A percentile compares a stretch with the other conserved stretches of the same genome.
phyloP scores from a whole-genome alignment of 129 eudicot species.

The Glebionis coronaria region DNA sequence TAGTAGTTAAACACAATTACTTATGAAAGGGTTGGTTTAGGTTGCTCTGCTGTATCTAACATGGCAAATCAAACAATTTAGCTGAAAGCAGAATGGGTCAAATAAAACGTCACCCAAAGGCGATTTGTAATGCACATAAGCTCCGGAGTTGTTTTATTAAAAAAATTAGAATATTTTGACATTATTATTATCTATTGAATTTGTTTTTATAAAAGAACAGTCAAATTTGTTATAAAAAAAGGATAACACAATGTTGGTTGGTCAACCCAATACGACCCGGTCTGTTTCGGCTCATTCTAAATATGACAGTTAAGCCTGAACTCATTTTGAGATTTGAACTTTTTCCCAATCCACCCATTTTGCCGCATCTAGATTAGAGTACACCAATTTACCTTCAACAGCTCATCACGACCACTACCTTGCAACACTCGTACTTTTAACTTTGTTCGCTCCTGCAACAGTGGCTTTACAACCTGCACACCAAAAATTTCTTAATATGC shows the following conservation, averaged over 20 bases:
- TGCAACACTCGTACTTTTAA: slow-evolving; percentile 57
- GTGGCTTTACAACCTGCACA: slow-evolving; percentile 73
- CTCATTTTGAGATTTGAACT: too few relatives aligned
- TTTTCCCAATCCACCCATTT: too few relatives aligned
- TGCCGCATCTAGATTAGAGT: neutral
- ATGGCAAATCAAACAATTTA: neutral
- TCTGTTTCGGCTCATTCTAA: too few relatives aligned
- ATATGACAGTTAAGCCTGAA: too few relatives aligned
- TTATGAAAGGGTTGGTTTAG: neutral
- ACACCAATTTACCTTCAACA: slow-evolving; percentile 46
- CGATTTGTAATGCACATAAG: too few relatives aligned
- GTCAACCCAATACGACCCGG: too few relatives aligned
- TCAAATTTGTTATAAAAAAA: too few relatives aligned
- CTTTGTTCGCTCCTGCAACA: slow-evolving; percentile 69
- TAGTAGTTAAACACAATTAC: neutral
- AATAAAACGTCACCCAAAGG: neutral
- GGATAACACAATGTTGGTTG: too few relatives aligned
- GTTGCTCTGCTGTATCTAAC: neutral
- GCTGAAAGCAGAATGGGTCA: neutral
- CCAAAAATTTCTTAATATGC: neutral
- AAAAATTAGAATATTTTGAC: too few relatives aligned
- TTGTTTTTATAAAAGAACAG: too few relatives aligned
- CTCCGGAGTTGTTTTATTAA: too few relatives aligned
- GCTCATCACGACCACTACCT: slow-evolving; percentile 66
- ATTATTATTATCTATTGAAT: too few relatives aligned